Base-by-base conservation (phyloP, 2,329 filamentous ascomycete species). In the Sporothrix sp. region DNA sequence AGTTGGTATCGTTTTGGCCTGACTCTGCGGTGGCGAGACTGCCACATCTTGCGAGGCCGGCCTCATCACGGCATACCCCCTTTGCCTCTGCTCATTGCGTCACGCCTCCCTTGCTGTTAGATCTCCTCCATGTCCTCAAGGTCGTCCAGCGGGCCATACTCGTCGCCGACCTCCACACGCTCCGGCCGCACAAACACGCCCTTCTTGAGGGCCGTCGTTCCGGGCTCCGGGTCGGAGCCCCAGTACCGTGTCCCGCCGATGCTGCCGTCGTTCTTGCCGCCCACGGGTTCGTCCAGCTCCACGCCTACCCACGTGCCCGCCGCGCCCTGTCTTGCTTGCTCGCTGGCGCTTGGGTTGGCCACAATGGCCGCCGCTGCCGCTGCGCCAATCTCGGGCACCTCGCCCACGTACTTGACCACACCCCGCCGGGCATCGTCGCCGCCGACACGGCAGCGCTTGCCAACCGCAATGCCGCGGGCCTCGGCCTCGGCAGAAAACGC, bases 111-210 rank as follows among this genome's bases (percentile, higher is more conserved):
- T n/a, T n/a, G n/a, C n/a, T n/a, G n/a, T 36, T 69, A 84, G 52
- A 84, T 85, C 69, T 87, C 83, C 64, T 86, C 85, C 74, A 87
- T 84, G 56, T 86, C 82, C 62, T 88, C 85, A 57, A 87, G 71
- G 61, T 90, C 78, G 63, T 90, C 79, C 54, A 89, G 71, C 27
- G 73, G 72, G 1, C 81, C 79, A 59, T 75, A 93, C 46, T 49
- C 43, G 57, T 90, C 81, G 18, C 87, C 87, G 37, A 81, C 75
- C 66, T 91, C 86, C 20, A 90, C 80, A 54, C 85, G 73, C 65
- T 90, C 86, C 4, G 87, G 82, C 56, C 85, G 75, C 27, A 90
- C 85, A 67, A 93, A 88, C 18, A 88, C 82, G 30, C 87, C 87
- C 59, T 79, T 80, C 64, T 88, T 90, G 53, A 80, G 68, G 9